Conservation (phyloP, 2,329 filamentous ascomycete genomes). For the Nemania sp. region DNA sequence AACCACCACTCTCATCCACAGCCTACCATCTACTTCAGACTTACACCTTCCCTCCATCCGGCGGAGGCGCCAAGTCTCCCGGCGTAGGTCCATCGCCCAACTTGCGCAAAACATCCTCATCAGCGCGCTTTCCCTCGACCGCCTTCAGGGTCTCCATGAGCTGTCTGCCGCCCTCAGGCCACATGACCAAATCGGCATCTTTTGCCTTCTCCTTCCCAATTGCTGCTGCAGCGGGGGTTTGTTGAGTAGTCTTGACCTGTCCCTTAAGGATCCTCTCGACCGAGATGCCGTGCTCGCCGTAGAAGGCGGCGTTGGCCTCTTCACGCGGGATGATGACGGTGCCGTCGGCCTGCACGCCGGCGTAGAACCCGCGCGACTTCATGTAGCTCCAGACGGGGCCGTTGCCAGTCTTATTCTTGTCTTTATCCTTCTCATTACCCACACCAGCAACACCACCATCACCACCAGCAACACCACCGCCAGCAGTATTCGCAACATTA, state of each 20-base stretch:
- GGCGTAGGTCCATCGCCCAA: slow-evolving; percentile 32
- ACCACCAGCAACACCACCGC: background rate
- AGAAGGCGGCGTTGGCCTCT: slow-evolving; percentile 89
- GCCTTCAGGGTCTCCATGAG: slow-evolving; percentile 46
- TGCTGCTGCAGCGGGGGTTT: slow-evolving; percentile 7
- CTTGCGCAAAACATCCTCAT: slow-evolving; percentile 29
- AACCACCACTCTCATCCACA: too few species aligned
- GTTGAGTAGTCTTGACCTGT: slow-evolving; percentile 38
- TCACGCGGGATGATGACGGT: slow-evolving; percentile 82
- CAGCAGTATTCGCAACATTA: background rate
- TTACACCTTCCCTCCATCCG: background rate
- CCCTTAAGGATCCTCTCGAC: slow-evolving; percentile 53
- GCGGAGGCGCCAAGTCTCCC: background rate
- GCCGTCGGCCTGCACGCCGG: slow-evolving; percentile 83
- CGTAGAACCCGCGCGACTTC: slow-evolving; percentile 87
- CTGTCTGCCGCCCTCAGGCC: slow-evolving; percentile 45
- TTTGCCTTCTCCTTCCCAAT: slow-evolving; percentile 35
- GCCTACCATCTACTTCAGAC: background rate
- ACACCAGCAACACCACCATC: background rate
- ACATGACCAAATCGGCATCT: slow-evolving; percentile 40
- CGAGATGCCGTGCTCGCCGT: slow-evolving; percentile 61
- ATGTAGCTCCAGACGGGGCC: slow-evolving; percentile 81
- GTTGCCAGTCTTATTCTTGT: too few species aligned
- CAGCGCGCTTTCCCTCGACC: slow-evolving; percentile 41
- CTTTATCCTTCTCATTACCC: background rate